Conservation (phyloP, 352 stramenopile species). For the Globisporangium viniferum region DNA sequence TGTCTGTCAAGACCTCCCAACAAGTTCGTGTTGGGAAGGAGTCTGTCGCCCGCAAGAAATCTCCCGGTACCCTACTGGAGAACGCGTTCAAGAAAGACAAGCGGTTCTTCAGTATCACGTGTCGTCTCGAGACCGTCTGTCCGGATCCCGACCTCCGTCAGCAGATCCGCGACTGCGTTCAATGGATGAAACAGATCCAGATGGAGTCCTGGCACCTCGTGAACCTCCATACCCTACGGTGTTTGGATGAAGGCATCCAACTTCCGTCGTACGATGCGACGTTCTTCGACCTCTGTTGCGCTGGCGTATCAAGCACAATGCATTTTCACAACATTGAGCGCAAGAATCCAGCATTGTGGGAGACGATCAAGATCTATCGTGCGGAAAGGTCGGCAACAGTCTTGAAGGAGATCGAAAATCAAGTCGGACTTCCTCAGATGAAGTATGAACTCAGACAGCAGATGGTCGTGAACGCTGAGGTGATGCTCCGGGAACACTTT, state of each 20-base stretch:
- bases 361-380: constrained; percentile 14
- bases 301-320: constrained; percentile 10
- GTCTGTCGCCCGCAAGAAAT: constrained; percentile 11
- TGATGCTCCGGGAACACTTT: too few relatives aligned
- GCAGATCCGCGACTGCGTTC: constrained; percentile 15
- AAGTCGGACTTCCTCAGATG: too few relatives aligned
- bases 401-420: constrained; percentile 5
- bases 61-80: constrained; percentile 12
- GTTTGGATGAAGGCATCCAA: constrained; percentile 7
- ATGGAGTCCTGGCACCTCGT: constrained; percentile 22
- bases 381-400: not conserved
- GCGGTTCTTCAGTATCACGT: constrained; percentile 15
- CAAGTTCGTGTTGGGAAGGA: constrained; percentile 15
- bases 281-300: constrained; percentile 19
- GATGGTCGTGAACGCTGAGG: too few relatives aligned
- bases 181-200: constrained; percentile 23
- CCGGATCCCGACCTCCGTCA: constrained; percentile 11
- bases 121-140: constrained; percentile 14
- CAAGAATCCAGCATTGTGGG: constrained; percentile 14
- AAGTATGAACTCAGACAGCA: too few relatives aligned
- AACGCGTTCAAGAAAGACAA: constrained; percentile 15
- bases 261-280: constrained; percentile 14
- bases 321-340: constrained; percentile 4
- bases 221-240: constrained; percentile 20
- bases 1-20: constrained; percentile 8